A percentile compares a stretch with the other conserved stretches of the same genome.
These are phyloP conservation scores for Jasminum sambac DNA, from an alignment of 257 asterid genomes.

Conservation along the genomic window DNA sequence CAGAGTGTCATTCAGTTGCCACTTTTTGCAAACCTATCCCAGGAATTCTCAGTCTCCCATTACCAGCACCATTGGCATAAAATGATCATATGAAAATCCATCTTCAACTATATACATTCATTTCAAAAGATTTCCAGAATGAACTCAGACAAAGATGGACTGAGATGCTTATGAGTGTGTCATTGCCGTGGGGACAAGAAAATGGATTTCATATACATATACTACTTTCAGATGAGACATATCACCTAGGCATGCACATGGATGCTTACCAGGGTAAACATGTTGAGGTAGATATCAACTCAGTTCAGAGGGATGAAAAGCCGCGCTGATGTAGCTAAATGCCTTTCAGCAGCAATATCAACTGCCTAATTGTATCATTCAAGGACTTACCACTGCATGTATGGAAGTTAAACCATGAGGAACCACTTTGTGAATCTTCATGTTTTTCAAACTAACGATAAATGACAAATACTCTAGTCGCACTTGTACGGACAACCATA, in stretches of 20 bases:
- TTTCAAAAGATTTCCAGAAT: not conserved
- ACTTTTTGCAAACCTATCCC: not conserved
- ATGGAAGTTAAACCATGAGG: slow-evolving; percentile 40
- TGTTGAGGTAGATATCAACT: slow-evolving; percentile 45
- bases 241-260: no score
- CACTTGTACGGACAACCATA: slow-evolving; percentile 48
- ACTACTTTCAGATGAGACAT: not conserved
- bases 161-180: not conserved
- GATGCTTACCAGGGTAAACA: slow-evolving; percentile 31
- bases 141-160: not conserved
- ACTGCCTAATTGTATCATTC: slow-evolving; percentile 44
- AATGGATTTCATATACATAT: not conserved
- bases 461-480: slow-evolving; percentile 26
- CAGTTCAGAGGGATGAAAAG: slow-evolving; percentile 19
- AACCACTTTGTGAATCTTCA: not conserved
- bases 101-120: not conserved
- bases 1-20: no score
- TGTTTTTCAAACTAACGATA: not conserved
- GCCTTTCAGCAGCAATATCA: slow-evolving; percentile 40
- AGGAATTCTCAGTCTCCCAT: not conserved
- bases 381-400: slow-evolving; percentile 39
- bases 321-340: slow-evolving; percentile 36
- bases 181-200: not conserved
- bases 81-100: not conserved
- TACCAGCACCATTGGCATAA: no score